A percentile compares a stretch with the other conserved stretches of the same genome.
These are phyloP conservation scores for Chondrus crispus DNA, from an alignment of 23 red algal species.

Conservation along the genomic window DNA sequence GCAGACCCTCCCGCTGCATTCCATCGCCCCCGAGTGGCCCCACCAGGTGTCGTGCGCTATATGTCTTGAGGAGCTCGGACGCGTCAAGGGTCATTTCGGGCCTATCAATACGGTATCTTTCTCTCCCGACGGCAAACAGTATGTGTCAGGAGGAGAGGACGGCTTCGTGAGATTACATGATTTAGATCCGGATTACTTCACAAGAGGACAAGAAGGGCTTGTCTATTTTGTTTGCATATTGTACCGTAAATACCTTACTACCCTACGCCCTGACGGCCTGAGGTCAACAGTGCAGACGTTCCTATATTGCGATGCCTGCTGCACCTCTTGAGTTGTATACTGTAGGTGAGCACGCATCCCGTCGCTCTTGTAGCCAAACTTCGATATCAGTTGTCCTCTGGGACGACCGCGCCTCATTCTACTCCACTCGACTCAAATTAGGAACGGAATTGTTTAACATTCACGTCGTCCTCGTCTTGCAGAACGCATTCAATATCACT, in stretches of 20 bases:
- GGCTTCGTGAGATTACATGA: slow-evolving; percentile 93
- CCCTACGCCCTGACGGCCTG: no score
- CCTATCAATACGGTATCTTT: slow-evolving; percentile 97
- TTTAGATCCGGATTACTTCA: slow-evolving; percentile 94
- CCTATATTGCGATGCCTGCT: no score
- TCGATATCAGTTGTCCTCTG: slow-evolving; percentile 64
- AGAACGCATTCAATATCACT: slow-evolving; percentile 77
- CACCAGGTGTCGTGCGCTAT: slow-evolving; percentile 47
- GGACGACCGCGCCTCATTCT: slow-evolving; percentile 87
- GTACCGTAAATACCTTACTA: no score
- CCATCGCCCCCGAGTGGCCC: no score
- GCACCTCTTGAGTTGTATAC: no score
- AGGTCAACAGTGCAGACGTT: no score
- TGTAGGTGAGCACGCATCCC: no score
- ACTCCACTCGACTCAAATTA: slow-evolving; percentile 88
- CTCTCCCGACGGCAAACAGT: slow-evolving; percentile 81
- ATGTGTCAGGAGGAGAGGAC: slow-evolving; percentile 92
- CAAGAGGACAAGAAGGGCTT: slow-evolving; percentile 52
- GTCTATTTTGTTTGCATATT: no score
- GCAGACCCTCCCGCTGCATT: no score
- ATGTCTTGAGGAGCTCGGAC: slow-evolving; percentile 58
- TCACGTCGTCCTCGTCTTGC: slow-evolving; percentile 97
- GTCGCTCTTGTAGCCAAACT: no score
- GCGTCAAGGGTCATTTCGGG: slow-evolving; percentile 95
- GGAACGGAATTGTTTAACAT: slow-evolving; percentile 86